Percentiles rank a stretch among this genome's conserved stretches.
Conservation (phyloP, 208 protist species). For the Trypanosoma grayi region DNA sequence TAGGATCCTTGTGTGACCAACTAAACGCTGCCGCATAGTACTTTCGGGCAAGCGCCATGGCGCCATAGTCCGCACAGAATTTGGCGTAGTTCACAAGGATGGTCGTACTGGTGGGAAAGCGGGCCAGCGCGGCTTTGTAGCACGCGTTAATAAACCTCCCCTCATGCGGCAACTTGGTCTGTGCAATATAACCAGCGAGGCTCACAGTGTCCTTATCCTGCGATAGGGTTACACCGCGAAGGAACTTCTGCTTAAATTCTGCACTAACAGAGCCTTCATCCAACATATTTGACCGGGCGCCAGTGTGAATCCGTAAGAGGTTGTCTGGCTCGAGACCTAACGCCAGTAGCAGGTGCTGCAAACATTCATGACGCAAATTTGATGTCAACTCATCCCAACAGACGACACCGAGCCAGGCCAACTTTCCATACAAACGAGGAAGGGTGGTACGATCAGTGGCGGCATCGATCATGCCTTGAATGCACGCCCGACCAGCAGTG, state of each 20-base stretch:
- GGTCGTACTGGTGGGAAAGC: slow-evolving; percentile 53
- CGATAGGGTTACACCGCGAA: slow-evolving; percentile 51
- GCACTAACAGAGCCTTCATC: slow-evolving; percentile 4
- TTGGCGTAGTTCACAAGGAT: slow-evolving; percentile 81
- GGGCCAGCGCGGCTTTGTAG: slow-evolving; percentile 51
- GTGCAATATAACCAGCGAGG: slow-evolving; percentile 61
- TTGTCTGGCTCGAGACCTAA: slow-evolving; percentile 26
- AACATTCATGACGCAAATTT: slow-evolving; percentile 36
- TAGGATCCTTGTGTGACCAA: slow-evolving; percentile 47
- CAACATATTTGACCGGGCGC: slow-evolving; percentile 13
- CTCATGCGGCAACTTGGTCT: slow-evolving; percentile 56
- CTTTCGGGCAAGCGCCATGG: slow-evolving; percentile 54
- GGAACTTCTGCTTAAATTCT: slow-evolving; percentile 36
- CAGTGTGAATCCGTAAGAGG: slow-evolving; percentile 7
- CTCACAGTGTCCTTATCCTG: slow-evolving; percentile 62
- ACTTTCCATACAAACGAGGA: slow-evolving; percentile 30
- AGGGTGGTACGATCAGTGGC: slow-evolving; percentile 5
- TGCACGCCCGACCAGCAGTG: slow-evolving; percentile 45
- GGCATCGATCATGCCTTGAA: slow-evolving; percentile 33
- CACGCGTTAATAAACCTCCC: slow-evolving; percentile 58
- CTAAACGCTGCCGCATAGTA: slow-evolving; percentile 63
- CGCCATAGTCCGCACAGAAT: slow-evolving; percentile 60
- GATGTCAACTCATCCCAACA: slow-evolving; percentile 38
- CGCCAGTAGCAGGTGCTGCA: slow-evolving; percentile 57
- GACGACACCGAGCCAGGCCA: slow-evolving; percentile 36